phyloP scores from a whole-genome alignment of 768 basidiomycete species.

The Punctularia strigosozonata region DNA sequence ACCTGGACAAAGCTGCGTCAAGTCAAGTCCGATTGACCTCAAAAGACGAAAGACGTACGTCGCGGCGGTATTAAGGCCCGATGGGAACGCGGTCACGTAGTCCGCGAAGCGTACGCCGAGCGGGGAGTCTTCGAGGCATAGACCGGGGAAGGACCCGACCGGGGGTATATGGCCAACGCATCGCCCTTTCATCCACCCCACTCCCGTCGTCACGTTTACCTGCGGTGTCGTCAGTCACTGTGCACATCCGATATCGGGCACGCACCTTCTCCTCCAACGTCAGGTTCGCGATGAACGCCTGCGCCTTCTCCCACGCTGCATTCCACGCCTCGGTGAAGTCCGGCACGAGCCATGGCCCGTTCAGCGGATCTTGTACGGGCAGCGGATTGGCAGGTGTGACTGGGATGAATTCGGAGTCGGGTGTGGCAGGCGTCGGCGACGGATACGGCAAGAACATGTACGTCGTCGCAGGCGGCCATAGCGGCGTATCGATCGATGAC shows the following conservation, averaged over 20 bases:
- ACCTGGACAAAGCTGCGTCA: conserved; percentile 25
- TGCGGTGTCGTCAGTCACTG: conserved; percentile 35
- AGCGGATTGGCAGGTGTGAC: too few relatives aligned
- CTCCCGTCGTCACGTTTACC: conserved; percentile 51
- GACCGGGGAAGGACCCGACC: conserved; percentile 45
- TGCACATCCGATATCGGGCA: conserved; percentile 4
- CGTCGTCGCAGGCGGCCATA: too few relatives aligned
- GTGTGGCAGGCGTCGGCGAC: too few relatives aligned
- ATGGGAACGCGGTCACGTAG: conserved; percentile 67
- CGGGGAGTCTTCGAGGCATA: conserved; percentile 71
- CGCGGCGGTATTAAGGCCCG: conserved; percentile 73
- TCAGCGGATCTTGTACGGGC: too few relatives aligned
- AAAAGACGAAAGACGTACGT: conserved; percentile 35
- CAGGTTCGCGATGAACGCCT: conserved; percentile 29
- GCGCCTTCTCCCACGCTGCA: conserved; percentile 46
- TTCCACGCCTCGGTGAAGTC: conserved; percentile 45
- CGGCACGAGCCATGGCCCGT: too few relatives aligned
- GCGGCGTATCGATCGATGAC: too few relatives aligned
- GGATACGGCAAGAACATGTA: too few relatives aligned
- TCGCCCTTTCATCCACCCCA: conserved; percentile 50
- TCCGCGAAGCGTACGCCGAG: conserved; percentile 71
- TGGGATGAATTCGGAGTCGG: too few relatives aligned
- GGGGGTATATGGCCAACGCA: conserved; percentile 61
- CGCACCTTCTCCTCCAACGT: conserved; percentile 5
- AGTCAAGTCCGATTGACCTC: neutral